Conservation (phyloP, 768 basidiomycete species). For the Hypsizygus marmoreus region DNA sequence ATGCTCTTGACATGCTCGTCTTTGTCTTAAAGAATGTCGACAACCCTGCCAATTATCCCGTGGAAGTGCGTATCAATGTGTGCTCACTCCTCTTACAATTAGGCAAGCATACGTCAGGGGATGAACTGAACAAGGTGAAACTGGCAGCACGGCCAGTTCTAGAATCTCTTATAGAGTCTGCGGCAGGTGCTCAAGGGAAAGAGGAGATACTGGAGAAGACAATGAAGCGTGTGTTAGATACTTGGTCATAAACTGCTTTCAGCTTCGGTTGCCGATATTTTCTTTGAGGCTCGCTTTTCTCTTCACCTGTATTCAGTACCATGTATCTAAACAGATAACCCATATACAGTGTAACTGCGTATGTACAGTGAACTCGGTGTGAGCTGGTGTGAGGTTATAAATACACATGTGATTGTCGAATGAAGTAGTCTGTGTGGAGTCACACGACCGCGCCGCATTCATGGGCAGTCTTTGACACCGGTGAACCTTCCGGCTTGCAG, state of each 20-base stretch:
- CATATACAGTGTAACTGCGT: no score
- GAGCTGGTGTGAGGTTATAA: no score
- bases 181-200: constrained; percentile 35
- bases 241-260: constrained; percentile 35
- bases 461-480: no score
- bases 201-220: constrained; percentile 45
- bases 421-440: no score
- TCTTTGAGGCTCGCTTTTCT: no score
- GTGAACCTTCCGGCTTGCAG: no score
- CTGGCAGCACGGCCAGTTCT: constrained; percentile 51
- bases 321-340: no score
- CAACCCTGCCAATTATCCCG: constrained; percentile 59
- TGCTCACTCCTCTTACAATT: constrained; percentile 73
- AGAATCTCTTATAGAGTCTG: constrained; percentile 44
- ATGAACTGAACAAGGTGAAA: constrained; percentile 52
- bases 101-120: constrained; percentile 51
- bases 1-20: constrained; percentile 69
- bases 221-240: constrained; percentile 40
- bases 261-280: no score
- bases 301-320: no score
- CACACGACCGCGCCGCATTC: no score
- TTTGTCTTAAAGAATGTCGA: constrained; percentile 61
- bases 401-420: no score
- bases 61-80: constrained; percentile 76
- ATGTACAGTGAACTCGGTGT: no score